Base-by-base conservation (phyloP, 805 yeast species). In the Yarrowia deformans region DNA sequence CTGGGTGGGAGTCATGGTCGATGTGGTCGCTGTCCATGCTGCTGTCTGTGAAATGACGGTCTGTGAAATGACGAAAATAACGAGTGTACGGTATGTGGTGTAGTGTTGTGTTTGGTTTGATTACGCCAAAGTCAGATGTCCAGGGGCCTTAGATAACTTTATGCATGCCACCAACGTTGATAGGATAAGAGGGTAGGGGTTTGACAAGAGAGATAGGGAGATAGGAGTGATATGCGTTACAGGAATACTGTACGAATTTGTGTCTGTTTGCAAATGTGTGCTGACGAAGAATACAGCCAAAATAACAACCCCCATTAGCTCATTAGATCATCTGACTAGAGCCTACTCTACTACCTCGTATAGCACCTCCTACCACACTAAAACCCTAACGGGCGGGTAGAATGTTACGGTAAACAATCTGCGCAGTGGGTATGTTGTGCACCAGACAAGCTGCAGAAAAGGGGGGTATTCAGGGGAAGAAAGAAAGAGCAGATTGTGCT, bases 111-210 rank as follows among this genome's bases (percentile, higher is more conserved):
- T 18, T 18, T 35, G 46, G 61, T 56, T 29, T 34, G 66, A 60
- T 45, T 43, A 56, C 40, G 64, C 32, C 29, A 42, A 56, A 43
- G 64, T 56, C 64, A 56, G 66, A 43, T 45, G 66, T 60, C 66
- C 40, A 60, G 66, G 66, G 66, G 66, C 50, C 52, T 16, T 42
- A 29, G 63, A 56, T 56, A 60, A 60, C 66, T 45, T 43, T 60
- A 60, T 60, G 66, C 66, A 60, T 18, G 34, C 49, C 19, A 12
- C 49, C 43, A 60, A 60, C 48, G 63, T 40, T 56, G 66, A 60
- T 60, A 43, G 34, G 8, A 34, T 8, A 23, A 23, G 2, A 23
- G 29, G 29, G 29, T 23, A 23, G 29, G 29, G 29, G 29, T 23
- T 2, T 23, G 29, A 23, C n/a, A 23, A 23, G 29, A 23, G 29